Percentiles rank a stretch among this genome's conserved stretches.
These are phyloP conservation scores for Alternaria tenuissima DNA, from an alignment of 2,329 filamentous ascomycete genomes.

Conservation along the genomic window DNA sequence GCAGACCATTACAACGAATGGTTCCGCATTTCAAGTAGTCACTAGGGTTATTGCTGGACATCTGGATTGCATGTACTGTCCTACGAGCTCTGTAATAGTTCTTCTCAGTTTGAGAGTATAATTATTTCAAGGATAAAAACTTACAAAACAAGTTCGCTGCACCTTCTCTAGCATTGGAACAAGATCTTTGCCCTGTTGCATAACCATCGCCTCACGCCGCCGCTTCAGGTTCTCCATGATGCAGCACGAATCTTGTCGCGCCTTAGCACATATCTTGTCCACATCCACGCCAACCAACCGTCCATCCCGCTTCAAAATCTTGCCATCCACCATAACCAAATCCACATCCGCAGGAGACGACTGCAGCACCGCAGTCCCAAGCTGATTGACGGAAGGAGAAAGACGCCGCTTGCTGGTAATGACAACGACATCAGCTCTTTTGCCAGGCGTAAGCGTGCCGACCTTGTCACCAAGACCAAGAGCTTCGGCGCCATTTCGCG, in stretches of 20 bases:
- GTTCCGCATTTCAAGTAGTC: background rate
- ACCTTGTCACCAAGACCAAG: background rate
- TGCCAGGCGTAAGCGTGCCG: background rate
- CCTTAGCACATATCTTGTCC: background rate
- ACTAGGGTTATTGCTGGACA: background rate
- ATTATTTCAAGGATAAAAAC: no score
- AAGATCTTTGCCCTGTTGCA: background rate
- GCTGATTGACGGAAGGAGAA: background rate
- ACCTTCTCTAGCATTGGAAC: background rate
- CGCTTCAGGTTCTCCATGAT: background rate
- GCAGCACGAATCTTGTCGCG: background rate
- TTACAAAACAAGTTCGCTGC: background rate
- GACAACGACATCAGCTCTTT: background rate
- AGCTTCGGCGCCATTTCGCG: background rate
- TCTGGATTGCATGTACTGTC: no score
- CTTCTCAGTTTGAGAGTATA: no score
- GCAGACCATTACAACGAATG: background rate
- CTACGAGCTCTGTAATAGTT: no score
- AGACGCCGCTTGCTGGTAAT: background rate
- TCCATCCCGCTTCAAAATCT: no score
- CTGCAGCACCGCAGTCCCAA: background rate
- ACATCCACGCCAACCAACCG: background rate
- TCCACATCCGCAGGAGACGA: background rate
- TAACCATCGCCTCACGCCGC: background rate
- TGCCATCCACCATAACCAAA: no score